These are phyloP conservation scores for Tetrahymena elliotti DNA, from an alignment of 73 alveolate species.

Conservation along the genomic window DNA sequence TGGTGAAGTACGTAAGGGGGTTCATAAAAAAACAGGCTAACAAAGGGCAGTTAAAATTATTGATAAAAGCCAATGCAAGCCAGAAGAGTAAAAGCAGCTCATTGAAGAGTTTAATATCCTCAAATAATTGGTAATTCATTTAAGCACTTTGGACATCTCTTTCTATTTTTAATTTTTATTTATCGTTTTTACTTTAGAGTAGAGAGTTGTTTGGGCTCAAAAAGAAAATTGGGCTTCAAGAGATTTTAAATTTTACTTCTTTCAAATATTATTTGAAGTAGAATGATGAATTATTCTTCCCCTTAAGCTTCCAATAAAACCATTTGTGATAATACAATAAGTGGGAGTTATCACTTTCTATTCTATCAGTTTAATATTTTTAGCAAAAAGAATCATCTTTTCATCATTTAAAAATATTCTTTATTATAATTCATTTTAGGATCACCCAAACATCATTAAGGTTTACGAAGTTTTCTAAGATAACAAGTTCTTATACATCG, in stretches of 20 bases:
- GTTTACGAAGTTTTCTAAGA: constrained; percentile 87
- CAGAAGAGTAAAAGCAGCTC: constrained; percentile 34
- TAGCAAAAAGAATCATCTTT: background rate
- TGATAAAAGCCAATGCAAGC: background rate
- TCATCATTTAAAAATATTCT: too few relatives aligned
- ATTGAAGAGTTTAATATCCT: constrained; percentile 72
- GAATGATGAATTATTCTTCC: background rate
- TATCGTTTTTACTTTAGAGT: background rate
- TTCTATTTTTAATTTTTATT: background rate
- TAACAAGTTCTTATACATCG: constrained; percentile 80
- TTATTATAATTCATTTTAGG: background rate
- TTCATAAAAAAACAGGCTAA: constrained; percentile 18
- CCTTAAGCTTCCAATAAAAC: background rate
- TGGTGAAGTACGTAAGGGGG: constrained; percentile 32
- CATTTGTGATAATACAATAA: too few relatives aligned
- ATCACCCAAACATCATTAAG: constrained; percentile 92
- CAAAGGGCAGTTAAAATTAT: constrained; percentile 29
- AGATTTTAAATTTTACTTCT: too few relatives aligned
- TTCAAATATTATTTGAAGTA: background rate
- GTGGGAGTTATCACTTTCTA: background rate
- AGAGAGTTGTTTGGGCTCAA: background rate
- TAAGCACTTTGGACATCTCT: background rate
- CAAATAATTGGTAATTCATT: constrained; percentile 37
- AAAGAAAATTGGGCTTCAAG: background rate
- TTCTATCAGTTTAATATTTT: background rate